Evolutionary conservation across 257 asterid genomes (phyloP).

Genomic region (Rehmannia glutinosa): DNA sequence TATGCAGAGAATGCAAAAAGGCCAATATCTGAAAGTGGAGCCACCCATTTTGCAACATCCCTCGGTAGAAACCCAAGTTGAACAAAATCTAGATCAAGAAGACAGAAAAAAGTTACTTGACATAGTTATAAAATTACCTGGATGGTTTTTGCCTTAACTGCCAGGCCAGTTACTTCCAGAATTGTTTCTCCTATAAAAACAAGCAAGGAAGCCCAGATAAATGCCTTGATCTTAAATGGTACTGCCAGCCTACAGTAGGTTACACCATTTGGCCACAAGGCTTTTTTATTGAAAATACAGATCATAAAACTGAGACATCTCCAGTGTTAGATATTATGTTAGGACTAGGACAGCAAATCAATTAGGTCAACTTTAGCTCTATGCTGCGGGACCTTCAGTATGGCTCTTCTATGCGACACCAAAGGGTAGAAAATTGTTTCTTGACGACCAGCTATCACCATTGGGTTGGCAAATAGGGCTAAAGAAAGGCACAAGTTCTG

Average conservation of each 20-base stretch:
- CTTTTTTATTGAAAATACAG: conserved; percentile 5
- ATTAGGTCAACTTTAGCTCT: neutral
- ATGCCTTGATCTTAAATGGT: too few species aligned
- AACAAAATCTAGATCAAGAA: conserved; percentile 46
- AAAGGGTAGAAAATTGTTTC: too few species aligned
- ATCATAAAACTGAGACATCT: neutral
- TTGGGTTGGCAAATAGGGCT: too few species aligned
- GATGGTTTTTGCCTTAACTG: conserved; percentile 1
- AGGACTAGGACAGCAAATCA: conserved; percentile 7
- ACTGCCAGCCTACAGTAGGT: too few species aligned
- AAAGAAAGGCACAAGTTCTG: too few species aligned
- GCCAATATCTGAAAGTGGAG: conserved; percentile 73
- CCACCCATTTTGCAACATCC: conserved; percentile 76
- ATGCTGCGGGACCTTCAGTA: too few species aligned
- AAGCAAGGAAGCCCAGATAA: too few species aligned
- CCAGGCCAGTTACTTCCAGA: neutral
- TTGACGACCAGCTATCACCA: too few species aligned
- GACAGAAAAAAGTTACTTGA: conserved; percentile 15
- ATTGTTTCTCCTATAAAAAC: too few species aligned
- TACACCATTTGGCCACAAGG: too few species aligned
- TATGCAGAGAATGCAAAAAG: conserved; percentile 77
- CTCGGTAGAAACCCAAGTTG: conserved; percentile 88
- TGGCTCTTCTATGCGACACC: too few species aligned
- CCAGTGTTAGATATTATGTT: neutral
- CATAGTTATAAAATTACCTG: conserved; percentile 1